Percentiles rank a stretch among this genome's conserved stretches.
phyloP scores from a whole-genome alignment of 2,329 filamentous ascomycete species.

The Colletotrichum destructivum region DNA sequence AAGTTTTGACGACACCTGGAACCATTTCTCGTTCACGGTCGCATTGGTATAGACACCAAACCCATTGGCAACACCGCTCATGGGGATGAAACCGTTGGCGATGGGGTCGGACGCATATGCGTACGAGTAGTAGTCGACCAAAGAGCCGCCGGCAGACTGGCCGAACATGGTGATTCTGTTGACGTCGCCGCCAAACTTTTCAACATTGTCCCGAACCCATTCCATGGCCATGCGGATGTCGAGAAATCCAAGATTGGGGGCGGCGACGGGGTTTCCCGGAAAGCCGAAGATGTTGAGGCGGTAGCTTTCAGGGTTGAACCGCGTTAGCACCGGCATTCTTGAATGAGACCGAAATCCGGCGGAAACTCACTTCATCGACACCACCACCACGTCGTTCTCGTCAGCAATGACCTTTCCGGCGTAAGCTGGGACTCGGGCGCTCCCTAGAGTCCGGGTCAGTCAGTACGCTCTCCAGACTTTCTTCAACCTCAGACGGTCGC shows the following conservation, averaged over 20 bases:
- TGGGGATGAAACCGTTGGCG: slow-evolving; percentile 60
- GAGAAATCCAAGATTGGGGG: slow-evolving; percentile 43
- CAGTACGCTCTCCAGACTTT: slow-evolving; percentile 10
- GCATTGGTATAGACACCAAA: slow-evolving; percentile 47
- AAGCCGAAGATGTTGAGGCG: slow-evolving; percentile 61
- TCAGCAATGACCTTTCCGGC: slow-evolving; percentile 60
- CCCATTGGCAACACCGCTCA: slow-evolving; percentile 54
- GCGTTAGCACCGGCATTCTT: slow-evolving; percentile 7
- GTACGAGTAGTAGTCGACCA: slow-evolving; percentile 65
- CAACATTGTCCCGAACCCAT: slow-evolving; percentile 45
- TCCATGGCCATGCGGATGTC: slow-evolving; percentile 45
- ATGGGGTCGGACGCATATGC: slow-evolving; percentile 66
- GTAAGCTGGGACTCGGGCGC: slow-evolving; percentile 32
- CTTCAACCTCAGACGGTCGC: slow-evolving; percentile 9
- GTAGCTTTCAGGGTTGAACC: slow-evolving; percentile 49
- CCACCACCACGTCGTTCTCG: slow-evolving; percentile 60
- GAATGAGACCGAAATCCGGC: not conserved
- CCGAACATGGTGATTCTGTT: slow-evolving; percentile 48
- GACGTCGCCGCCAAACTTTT: slow-evolving; percentile 43
- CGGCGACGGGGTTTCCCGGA: slow-evolving; percentile 46
- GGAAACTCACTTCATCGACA: slow-evolving; percentile 57
- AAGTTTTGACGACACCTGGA: slow-evolving; percentile 44
- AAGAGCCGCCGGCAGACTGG: slow-evolving; percentile 47
- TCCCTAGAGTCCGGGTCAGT: slow-evolving; percentile 34
- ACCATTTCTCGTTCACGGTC: slow-evolving; percentile 30